phyloP scores from a whole-genome alignment of 2,329 filamentous ascomycete species.

The Coniochaeta sp. region DNA sequence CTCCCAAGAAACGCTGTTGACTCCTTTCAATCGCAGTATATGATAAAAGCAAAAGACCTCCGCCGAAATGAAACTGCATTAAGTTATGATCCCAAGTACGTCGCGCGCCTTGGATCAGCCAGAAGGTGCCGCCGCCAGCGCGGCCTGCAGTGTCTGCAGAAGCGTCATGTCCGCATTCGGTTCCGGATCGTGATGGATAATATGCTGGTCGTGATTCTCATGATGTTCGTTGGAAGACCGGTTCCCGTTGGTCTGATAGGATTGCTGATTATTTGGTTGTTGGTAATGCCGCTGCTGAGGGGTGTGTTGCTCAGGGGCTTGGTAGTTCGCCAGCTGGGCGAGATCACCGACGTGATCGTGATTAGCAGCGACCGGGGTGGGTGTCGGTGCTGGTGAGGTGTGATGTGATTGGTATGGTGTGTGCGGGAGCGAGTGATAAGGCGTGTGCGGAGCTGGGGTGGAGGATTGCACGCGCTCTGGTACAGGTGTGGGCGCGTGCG shows the following conservation, averaged over 20 bases:
- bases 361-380: background rate
- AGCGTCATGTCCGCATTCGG: conserved; percentile 4
- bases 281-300: conserved; percentile 4
- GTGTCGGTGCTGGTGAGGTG: too few relatives aligned
- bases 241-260: conserved; percentile 9
- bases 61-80: too few relatives aligned
- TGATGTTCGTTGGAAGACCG: background rate
- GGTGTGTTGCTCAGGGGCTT: background rate
- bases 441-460: background rate
- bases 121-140: background rate
- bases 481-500: conserved; percentile 1
- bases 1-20: too few relatives aligned
- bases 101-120: background rate
- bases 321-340: background rate
- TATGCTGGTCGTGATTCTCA: background rate
- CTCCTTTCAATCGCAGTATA: background rate
- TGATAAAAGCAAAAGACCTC: background rate
- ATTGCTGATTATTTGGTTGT: conserved; percentile 4
- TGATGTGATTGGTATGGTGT: too few relatives aligned
- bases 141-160: conserved; percentile 6
- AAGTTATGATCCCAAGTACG: background rate
- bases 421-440: too few relatives aligned
- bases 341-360: background rate
- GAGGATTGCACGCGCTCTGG: background rate
- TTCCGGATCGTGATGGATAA: background rate